These are phyloP conservation scores for Rosa multiflora DNA, from an alignment of 306 rosid genomes.

Conservation along the genomic window DNA sequence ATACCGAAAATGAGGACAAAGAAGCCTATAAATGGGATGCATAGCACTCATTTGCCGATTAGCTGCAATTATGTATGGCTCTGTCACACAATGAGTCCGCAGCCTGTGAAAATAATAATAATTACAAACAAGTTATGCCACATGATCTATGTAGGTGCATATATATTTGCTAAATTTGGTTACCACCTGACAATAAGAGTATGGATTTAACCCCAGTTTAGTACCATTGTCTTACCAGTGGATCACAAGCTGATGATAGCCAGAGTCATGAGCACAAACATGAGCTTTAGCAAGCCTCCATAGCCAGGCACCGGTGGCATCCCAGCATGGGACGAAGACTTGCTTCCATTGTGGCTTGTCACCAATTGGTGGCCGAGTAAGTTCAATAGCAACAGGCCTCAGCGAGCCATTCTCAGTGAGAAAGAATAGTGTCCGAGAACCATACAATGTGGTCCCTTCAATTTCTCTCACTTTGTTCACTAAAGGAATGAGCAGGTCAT, in stretches of 20 bases:
- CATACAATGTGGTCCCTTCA: constrained; percentile 35
- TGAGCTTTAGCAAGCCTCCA: constrained; percentile 47
- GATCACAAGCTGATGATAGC: constrained; percentile 38
- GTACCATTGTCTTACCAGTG: constrained; percentile 25
- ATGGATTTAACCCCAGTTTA: not conserved
- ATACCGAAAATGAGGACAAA: constrained; percentile 45
- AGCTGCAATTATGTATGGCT: constrained; percentile 36
- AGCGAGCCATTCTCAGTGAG: constrained; percentile 29
- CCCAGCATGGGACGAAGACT: constrained; percentile 29
- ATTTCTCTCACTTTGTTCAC: constrained; percentile 36
- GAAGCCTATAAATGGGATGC: constrained; percentile 39
- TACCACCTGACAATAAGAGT: not conserved
- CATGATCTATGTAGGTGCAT: too few species aligned
- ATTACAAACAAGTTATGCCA: not conserved
- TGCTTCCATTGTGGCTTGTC: constrained; percentile 37
- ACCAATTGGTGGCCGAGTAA: constrained; percentile 28
- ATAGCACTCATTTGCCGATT: constrained; percentile 37
- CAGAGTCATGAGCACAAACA: constrained; percentile 38
- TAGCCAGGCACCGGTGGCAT: constrained; percentile 34
- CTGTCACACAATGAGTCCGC: constrained; percentile 32
- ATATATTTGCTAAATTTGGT: too few species aligned
- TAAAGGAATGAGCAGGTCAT: constrained; percentile 34
- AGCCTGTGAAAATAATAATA: constrained; percentile 21
- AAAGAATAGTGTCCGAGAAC: constrained; percentile 39
- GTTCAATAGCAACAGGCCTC: constrained; percentile 39